phyloP scores from a whole-genome alignment of 1,284 basidiomycete species.

The Leccinum variabile region DNA sequence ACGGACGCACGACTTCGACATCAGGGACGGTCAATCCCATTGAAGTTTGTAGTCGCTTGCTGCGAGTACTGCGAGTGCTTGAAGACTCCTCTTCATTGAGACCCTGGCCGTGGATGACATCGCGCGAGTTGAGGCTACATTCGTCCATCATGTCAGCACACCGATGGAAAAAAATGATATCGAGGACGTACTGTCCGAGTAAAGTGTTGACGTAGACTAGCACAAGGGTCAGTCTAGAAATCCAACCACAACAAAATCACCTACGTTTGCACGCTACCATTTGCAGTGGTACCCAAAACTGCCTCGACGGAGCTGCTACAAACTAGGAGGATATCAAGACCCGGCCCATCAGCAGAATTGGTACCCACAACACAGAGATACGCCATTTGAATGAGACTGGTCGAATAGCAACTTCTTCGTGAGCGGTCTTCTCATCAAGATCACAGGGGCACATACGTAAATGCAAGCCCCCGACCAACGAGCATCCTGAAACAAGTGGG shows the following conservation, averaged over 20 bases:
- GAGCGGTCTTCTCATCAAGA: background rate
- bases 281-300: conserved; percentile 39
- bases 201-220: conserved; percentile 35
- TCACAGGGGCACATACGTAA: conserved; percentile 27
- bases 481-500: conserved; percentile 16
- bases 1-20: conserved; percentile 23
- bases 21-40: conserved; percentile 20
- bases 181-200: conserved; percentile 28
- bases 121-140: conserved; percentile 38
- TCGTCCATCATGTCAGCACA: conserved; percentile 6
- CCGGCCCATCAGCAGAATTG: background rate
- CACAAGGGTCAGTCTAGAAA: background rate
- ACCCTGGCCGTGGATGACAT: conserved; percentile 34
- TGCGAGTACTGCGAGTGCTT: conserved; percentile 1
- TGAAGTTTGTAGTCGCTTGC: conserved; percentile 3
- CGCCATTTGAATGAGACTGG: conserved; percentile 28
- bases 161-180: background rate
- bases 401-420: background rate
- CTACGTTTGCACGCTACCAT: conserved; percentile 38
- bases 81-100: conserved; percentile 38
- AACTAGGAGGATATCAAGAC: conserved; percentile 29
- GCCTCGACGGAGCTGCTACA: conserved; percentile 32
- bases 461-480: conserved; percentile 36
- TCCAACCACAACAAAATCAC: conserved; percentile 3
- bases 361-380: conserved; percentile 30